phyloP scores from a whole-genome alignment of 192 early-diverging fungal genomes.

The Cladochytrium replicatum region DNA sequence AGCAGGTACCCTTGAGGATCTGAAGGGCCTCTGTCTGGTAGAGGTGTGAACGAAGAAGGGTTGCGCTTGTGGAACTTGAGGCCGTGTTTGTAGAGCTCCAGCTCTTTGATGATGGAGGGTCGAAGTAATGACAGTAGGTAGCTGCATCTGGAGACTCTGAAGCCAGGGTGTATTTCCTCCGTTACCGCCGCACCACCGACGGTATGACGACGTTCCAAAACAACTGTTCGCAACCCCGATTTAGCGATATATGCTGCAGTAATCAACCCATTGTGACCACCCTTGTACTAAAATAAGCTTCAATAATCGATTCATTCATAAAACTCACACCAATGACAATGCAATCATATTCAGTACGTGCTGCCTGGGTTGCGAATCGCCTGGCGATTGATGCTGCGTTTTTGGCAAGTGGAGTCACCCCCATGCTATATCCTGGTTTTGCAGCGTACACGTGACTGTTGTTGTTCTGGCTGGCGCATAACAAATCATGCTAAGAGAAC shows the following conservation, averaged over 20 bases:
- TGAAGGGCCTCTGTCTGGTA: not conserved
- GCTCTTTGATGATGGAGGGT: not conserved
- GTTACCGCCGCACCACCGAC: not conserved
- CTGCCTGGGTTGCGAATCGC: too few relatives aligned
- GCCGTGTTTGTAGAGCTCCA: not conserved
- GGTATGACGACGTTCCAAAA: not conserved
- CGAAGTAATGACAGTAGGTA: not conserved
- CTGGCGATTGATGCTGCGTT: too few relatives aligned
- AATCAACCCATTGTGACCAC: not conserved
- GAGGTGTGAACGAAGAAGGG: not conserved
- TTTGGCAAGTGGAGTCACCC: too few relatives aligned
- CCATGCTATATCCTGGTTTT: too few relatives aligned
- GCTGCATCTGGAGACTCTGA: not conserved
- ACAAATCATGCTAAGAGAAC: too few relatives aligned
- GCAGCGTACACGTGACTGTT: too few relatives aligned
- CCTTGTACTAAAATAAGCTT: not conserved
- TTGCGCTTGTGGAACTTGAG: not conserved
- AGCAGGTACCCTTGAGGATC: not conserved
- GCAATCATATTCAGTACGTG: too few relatives aligned
- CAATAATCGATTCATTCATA: too few relatives aligned
- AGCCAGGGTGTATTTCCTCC: not conserved
- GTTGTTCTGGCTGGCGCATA: too few relatives aligned
- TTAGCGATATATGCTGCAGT: not conserved
- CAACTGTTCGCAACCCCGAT: not conserved
- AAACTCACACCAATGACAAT: too few relatives aligned